Base-by-base conservation (phyloP, 176 grass and related monocot species). In the Melocanna baccifera region DNA sequence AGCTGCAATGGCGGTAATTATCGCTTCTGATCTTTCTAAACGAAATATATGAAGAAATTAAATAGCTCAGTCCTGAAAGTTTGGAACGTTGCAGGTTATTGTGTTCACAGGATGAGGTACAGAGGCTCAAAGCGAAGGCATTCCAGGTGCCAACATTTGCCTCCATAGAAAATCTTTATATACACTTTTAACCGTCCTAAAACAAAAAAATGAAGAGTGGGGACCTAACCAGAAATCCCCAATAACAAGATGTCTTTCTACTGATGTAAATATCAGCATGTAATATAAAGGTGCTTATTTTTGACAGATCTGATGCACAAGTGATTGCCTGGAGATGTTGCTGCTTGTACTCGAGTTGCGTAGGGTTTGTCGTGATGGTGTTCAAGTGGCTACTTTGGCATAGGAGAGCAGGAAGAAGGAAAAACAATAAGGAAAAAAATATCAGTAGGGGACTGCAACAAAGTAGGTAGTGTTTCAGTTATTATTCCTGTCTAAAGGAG, bases 1-100 rank as follows among this genome's bases (percentile, higher is more conserved):
- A 94, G 39, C 69, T 98, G 58, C 93, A 98, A 42, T 95, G 89
- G 89, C 91, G 96, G 96, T 98, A 91, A 83, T 69, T 14, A 82
- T 76, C 67, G 80, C 66, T 61, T 51, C 23, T 51, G 12, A 19
- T 63, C 14, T 68, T 85, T 80, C 28, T 12, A 67, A 76, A 71
- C 52, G 4, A 26, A 84, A 83, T 16, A 71, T 4, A 58, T 58
- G 30, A 9, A 74, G 3, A 42, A 45, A 73, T 79, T 72, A 80
- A 67, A 57, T 16, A 66, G 3, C 48, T 56, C 3, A 4, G 4
- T 70, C 57, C 37, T 88, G 28, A 75, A 43, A 64, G 19, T 74
- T 59, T 16, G 41, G 73, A 75, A 14, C 18, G 45, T 18, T 91
- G 79, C 86, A 99, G 96, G 86, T 81, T 96, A 80, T 43, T 92